Evolutionary conservation across 1,284 basidiomycete genomes (phyloP).

Genomic region (Rhodofomes roseus): DNA sequence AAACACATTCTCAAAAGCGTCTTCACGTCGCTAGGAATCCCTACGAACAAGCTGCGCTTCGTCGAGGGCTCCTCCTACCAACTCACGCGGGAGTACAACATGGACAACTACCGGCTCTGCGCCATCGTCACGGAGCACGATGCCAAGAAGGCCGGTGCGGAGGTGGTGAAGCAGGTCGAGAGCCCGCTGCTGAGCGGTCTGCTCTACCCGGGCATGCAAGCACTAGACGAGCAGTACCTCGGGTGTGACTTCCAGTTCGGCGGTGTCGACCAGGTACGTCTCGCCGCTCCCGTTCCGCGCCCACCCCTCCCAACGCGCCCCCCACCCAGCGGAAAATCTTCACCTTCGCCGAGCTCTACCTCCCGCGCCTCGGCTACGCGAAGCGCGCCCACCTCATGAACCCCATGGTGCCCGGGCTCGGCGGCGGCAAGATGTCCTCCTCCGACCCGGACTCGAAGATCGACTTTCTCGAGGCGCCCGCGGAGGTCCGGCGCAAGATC

Average conservation of each 20-base stretch:
- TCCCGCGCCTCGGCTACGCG: constrained; percentile 89
- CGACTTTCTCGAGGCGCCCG: constrained; percentile 91
- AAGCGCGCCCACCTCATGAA: constrained; percentile 99
- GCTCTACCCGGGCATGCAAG: constrained; percentile 95
- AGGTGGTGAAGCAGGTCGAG: constrained; percentile 98
- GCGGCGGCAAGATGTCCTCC: constrained; percentile 98
- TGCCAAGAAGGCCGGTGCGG: constrained; percentile 98
- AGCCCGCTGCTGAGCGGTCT: constrained; percentile 89
- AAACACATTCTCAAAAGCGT: constrained; percentile 78
- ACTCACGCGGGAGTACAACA: constrained; percentile 86
- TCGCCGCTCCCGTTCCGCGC: background rate
- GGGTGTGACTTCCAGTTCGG: constrained; percentile 98
- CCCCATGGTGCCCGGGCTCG: constrained; percentile 94
- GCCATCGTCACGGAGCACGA: constrained; percentile 93
- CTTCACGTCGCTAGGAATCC: constrained; percentile 88
- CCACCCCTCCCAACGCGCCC: background rate
- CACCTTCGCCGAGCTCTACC: constrained; percentile 94
- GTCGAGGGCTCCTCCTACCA: constrained; percentile 93
- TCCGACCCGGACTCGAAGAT: constrained; percentile 98
- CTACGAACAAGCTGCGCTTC: constrained; percentile 80
- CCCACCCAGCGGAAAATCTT: constrained; percentile 89
- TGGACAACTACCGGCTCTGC: constrained; percentile 92
- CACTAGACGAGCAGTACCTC: constrained; percentile 96
- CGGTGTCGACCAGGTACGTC: constrained; percentile 87
- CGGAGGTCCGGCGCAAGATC: constrained; percentile 85